Conservation (phyloP, 2,329 filamentous ascomycete genomes). For the Ophiostoma novo-ulmi region DNA sequence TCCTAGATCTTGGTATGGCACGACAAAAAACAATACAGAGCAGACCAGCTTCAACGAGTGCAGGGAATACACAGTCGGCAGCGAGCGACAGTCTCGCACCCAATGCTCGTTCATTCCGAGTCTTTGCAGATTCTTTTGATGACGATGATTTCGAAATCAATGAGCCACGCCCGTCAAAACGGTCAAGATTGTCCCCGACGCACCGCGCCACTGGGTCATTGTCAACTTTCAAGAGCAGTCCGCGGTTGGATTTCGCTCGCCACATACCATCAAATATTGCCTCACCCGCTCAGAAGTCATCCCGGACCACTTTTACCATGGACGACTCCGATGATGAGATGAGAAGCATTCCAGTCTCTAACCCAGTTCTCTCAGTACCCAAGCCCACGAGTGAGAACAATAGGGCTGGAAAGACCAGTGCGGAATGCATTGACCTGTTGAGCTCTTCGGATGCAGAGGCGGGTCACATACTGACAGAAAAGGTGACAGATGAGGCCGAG, state of each 20-base stretch:
- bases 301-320: not conserved
- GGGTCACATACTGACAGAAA: not conserved
- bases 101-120: not conserved
- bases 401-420: not conserved
- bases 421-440: slow-evolving; percentile 23
- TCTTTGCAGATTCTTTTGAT: not conserved
- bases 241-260: not conserved
- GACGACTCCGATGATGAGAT: not conserved
- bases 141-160: not conserved
- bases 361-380: not conserved
- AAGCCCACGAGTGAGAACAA: not conserved
- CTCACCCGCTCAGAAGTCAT: not conserved
- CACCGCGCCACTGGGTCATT: not conserved
- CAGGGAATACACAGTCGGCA: not conserved
- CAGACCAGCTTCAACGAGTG: not conserved
- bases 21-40: not conserved
- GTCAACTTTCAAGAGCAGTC: not conserved
- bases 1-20: not conserved
- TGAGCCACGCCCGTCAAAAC: slow-evolving; percentile 1
- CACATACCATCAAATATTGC: not conserved
- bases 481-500: not conserved
- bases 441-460: slow-evolving; percentile 22
- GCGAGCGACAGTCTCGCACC: not conserved
- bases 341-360: too few relatives aligned
- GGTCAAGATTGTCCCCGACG: slow-evolving; percentile 11